phyloP scores from a whole-genome alignment of 306 rosid species.

The Trichosanthes truncata region DNA sequence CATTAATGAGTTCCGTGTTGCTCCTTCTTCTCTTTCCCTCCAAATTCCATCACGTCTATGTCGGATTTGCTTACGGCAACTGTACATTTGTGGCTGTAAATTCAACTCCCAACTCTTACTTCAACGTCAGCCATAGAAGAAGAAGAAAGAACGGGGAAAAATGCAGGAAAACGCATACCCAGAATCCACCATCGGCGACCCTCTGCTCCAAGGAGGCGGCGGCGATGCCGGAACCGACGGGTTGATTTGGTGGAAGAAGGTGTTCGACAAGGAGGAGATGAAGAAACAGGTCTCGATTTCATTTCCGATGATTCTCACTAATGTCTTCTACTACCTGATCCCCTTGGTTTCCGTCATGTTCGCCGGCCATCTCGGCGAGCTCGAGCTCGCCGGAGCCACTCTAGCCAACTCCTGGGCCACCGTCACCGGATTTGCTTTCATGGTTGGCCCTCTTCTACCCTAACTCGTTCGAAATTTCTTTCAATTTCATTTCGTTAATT shows the following conservation, averaged over 20 bases:
- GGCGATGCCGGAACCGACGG: neutral
- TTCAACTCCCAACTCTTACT: neutral
- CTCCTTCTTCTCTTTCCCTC: neutral
- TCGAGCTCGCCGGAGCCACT: conserved; percentile 69
- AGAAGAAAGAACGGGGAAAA: neutral
- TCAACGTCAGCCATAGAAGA: neutral
- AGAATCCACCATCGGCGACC: neutral
- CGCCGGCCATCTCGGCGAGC: conserved; percentile 79
- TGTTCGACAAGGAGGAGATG: conserved; percentile 51
- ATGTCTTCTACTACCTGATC: conserved; percentile 40
- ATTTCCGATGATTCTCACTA: conserved; percentile 66
- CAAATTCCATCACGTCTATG: neutral
- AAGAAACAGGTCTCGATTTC: conserved; percentile 44
- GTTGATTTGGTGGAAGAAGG: conserved; percentile 35
- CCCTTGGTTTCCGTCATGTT: conserved; percentile 74
- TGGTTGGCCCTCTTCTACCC: conserved; percentile 26
- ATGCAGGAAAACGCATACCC: neutral
- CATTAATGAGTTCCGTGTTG: no score
- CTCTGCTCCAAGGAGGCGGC: neutral
- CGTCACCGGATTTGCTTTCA: conserved; percentile 53
- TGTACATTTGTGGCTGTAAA: neutral
- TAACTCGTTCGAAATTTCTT: neutral
- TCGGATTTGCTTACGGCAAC: neutral
- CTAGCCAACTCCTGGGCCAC: conserved; percentile 72
- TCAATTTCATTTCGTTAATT: neutral